Conservation (phyloP, 352 stramenopile genomes). For the Pythium chondricola region DNA sequence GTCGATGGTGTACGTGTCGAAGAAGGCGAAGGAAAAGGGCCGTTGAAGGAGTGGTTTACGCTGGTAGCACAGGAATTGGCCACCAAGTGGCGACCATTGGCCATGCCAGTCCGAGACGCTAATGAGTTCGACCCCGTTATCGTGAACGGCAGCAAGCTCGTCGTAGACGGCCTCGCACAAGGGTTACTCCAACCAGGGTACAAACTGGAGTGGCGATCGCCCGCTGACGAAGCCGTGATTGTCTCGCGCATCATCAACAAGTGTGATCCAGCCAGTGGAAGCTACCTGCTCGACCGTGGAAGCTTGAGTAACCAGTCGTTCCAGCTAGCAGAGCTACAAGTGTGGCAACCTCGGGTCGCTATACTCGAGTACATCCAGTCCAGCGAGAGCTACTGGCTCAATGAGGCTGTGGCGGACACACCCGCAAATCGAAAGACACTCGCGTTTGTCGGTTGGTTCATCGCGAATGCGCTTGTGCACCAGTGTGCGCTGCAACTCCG, state of each 20-base stretch:
- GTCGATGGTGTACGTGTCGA: conserved; percentile 52
- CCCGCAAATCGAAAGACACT: conserved; percentile 27
- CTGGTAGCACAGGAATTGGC: conserved; percentile 32
- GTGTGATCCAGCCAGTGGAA: conserved; percentile 19
- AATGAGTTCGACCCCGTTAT: conserved; percentile 22
- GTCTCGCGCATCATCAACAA: conserved; percentile 47
- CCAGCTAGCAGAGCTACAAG: conserved; percentile 25
- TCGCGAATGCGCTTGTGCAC: conserved; percentile 48
- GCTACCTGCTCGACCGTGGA: conserved; percentile 43
- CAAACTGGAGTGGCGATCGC: conserved; percentile 37
- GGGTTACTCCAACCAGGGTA: conserved; percentile 18
- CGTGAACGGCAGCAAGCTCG: conserved; percentile 44
- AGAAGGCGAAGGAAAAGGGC: conserved; percentile 70
- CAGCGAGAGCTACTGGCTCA: conserved; percentile 63
- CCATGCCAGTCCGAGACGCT: conserved; percentile 4
- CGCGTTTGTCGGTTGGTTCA: conserved; percentile 54
- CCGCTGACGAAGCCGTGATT: conserved; percentile 18
- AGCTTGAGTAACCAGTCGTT: conserved; percentile 32
- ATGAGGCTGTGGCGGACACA: conserved; percentile 28
- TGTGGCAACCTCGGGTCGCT: conserved; percentile 33
- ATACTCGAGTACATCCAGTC: conserved; percentile 54
- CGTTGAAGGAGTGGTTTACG: conserved; percentile 69
- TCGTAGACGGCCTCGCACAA: conserved; percentile 20
- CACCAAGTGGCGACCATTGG: conserved; percentile 39
- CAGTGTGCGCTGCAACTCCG: conserved; percentile 19